phyloP scores from a whole-genome alignment of 2,329 filamentous ascomycete species.

The Aspergillus pseudotamarii region DNA sequence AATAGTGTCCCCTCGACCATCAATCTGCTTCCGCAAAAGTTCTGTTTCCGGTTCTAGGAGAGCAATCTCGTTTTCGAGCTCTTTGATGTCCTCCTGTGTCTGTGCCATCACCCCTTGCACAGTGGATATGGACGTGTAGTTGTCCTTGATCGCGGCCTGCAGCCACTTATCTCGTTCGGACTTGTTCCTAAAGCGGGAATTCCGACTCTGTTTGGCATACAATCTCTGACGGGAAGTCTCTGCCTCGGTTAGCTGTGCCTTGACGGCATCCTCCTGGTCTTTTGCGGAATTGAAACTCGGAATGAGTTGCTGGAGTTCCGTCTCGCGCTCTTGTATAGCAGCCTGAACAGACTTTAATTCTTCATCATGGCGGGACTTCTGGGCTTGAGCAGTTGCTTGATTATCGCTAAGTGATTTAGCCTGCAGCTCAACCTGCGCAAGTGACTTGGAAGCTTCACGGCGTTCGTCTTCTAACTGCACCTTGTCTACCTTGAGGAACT shows the following conservation, averaged over 20 bases:
- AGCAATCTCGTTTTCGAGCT: conserved; percentile 71
- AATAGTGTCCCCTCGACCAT: conserved; percentile 76
- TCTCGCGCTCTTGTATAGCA: conserved; percentile 75
- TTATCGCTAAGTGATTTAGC: conserved; percentile 82
- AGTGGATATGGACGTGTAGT: conserved; percentile 73
- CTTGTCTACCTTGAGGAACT: conserved; percentile 82
- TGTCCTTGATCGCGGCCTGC: conserved; percentile 76
- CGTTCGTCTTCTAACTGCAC: conserved; percentile 87
- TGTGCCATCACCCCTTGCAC: conserved; percentile 85
- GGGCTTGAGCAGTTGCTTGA: conserved; percentile 74
- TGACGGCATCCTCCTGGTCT: conserved; percentile 70
- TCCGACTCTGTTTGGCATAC: conserved; percentile 89
- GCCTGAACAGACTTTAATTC: conserved; percentile 72
- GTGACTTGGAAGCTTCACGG: conserved; percentile 74
- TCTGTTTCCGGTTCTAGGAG: conserved; percentile 73
- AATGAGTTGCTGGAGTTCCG: conserved; percentile 72
- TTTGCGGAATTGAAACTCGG: conserved; percentile 77
- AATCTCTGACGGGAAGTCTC: conserved; percentile 76
- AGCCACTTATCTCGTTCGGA: conserved; percentile 84
- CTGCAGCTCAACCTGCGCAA: conserved; percentile 84
- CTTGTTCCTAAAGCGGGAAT: conserved; percentile 84
- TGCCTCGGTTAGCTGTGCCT: conserved; percentile 72
- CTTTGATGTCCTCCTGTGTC: conserved; percentile 77
- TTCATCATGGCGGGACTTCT: conserved; percentile 69
- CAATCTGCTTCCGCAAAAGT: conserved; percentile 70